These are phyloP conservation scores for Magnusiomyces magnusii DNA, from an alignment of 1,139 yeast genomes.

Conservation along the genomic window DNA sequence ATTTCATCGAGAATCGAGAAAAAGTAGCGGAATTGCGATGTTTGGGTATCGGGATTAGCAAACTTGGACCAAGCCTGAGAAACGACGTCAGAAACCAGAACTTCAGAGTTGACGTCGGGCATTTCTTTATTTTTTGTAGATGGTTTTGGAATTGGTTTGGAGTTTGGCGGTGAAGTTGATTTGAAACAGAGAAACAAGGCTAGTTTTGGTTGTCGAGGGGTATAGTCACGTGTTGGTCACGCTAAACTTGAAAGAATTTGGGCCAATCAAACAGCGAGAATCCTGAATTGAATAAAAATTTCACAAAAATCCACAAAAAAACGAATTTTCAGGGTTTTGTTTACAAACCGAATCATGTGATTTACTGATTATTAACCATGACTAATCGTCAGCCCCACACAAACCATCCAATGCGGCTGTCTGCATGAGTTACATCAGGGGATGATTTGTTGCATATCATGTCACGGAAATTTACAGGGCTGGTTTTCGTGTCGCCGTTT, in stretches of 20 bases:
- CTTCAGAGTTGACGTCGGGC: background rate
- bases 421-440: background rate
- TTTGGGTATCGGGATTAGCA: background rate
- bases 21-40: background rate
- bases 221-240: no score
- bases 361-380: background rate
- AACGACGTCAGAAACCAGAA: background rate
- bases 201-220: no score
- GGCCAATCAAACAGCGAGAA: no score
- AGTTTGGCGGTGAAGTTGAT: background rate
- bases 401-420: background rate
- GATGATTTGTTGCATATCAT: background rate
- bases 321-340: no score
- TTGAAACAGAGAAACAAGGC: no score
- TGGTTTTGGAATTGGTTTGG: background rate
- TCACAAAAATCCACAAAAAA: no score
- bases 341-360: background rate
- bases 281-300: no score
- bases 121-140: background rate
- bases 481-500: background rate
- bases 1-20: background rate
- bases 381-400: background rate
- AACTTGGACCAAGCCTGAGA: background rate
- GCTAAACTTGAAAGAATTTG: no score
- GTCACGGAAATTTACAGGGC: background rate